These are phyloP conservation scores for Phialocephala subalpina DNA, from an alignment of 2,329 filamentous ascomycete genomes.

Conservation along the genomic window DNA sequence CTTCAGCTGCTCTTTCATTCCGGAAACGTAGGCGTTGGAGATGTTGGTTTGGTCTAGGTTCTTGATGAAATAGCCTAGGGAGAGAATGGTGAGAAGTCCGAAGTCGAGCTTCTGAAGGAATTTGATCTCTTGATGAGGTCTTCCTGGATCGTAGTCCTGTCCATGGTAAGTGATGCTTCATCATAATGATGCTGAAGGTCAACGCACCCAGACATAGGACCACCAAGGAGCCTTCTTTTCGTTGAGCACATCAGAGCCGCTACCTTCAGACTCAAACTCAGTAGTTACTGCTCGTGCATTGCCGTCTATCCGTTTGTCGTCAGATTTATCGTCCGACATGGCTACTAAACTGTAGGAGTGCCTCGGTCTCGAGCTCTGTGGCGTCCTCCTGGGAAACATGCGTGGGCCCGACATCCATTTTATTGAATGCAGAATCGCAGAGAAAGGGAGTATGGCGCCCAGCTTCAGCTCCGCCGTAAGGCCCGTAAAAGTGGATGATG, in stretches of 20 bases:
- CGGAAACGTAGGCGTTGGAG: slow-evolving; percentile 52
- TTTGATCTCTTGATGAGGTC: slow-evolving; percentile 32
- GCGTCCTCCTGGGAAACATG: not conserved
- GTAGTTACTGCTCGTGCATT: not conserved
- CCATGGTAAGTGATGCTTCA: not conserved
- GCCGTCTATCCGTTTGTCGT: not conserved
- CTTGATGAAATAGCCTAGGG: slow-evolving; percentile 42
- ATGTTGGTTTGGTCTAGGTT: slow-evolving; percentile 41
- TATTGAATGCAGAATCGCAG: not conserved
- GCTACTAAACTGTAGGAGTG: not conserved
- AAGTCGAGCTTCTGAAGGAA: slow-evolving; percentile 41
- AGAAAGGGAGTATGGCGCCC: not conserved
- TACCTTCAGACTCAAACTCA: slow-evolving; percentile 24
- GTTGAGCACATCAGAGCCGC: slow-evolving; percentile 7
- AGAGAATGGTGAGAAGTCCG: slow-evolving; percentile 39
- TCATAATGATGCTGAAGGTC: not conserved
- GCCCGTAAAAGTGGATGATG: no score
- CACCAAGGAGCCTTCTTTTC: slow-evolving; percentile 37
- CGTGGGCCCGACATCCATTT: not conserved
- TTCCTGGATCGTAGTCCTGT: slow-evolving; percentile 38
- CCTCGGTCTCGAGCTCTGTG: not conserved
- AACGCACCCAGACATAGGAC: slow-evolving; percentile 39
- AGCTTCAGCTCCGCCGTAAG: not conserved
- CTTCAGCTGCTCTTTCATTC: slow-evolving; percentile 57
- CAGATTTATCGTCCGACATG: not conserved